Percentiles rank a stretch among this genome's conserved stretches.
Evolutionary conservation across 1,284 basidiomycete species (phyloP).

Genomic region (Exobasidium rhododendri): DNA sequence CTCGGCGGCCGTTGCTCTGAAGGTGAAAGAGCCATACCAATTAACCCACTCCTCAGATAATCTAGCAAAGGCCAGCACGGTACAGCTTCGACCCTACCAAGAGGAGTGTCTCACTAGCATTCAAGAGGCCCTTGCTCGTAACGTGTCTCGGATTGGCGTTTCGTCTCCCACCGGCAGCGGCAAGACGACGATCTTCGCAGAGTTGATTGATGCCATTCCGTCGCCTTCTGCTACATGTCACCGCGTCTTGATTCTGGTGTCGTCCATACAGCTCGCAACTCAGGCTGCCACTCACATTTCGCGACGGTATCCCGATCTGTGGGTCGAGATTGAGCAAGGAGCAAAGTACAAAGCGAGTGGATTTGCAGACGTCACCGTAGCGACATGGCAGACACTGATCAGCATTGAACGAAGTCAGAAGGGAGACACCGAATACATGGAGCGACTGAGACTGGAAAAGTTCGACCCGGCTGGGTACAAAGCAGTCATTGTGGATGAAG

Average conservation of each 20-base stretch:
- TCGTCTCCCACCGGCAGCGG: conserved; percentile 79
- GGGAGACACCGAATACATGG: background rate
- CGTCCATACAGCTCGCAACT: conserved; percentile 78
- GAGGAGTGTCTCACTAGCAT: conserved; percentile 78
- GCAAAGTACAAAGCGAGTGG: conserved; percentile 72
- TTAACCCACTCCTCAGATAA: background rate
- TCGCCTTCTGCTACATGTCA: conserved; percentile 25
- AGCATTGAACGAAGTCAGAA: conserved; percentile 56
- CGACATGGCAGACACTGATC: conserved; percentile 84
- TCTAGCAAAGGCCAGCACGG: too few species aligned
- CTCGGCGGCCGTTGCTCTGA: background rate
- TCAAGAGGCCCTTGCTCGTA: conserved; percentile 67
- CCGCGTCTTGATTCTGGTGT: conserved; percentile 76
- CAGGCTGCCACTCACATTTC: conserved; percentile 77
- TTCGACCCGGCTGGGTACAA: conserved; percentile 73
- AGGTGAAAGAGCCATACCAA: too few species aligned
- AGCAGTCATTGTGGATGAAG: conserved; percentile 69
- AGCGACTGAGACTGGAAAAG: conserved; percentile 65
- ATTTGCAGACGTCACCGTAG: conserved; percentile 79
- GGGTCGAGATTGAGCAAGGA: conserved; percentile 89
- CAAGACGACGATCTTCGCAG: conserved; percentile 79
- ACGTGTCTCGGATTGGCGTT: conserved; percentile 75
- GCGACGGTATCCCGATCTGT: conserved; percentile 68
- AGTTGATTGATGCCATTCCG: conserved; percentile 38
- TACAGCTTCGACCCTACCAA: conserved; percentile 71